Conservation (phyloP, 768 basidiomycete species). For the Leccinellum luteum region DNA sequence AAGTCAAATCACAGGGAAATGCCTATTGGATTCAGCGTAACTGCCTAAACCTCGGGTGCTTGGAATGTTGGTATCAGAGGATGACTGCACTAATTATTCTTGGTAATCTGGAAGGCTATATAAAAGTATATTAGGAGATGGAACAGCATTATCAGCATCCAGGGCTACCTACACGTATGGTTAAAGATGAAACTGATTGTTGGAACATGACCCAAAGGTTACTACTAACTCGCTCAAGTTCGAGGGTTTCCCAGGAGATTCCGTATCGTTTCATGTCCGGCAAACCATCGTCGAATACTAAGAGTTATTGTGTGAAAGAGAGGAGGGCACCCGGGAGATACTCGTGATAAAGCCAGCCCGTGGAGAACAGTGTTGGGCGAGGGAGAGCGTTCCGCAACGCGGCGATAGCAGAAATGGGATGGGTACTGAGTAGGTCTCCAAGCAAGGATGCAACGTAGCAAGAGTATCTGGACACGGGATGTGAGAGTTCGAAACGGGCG, state of each 20-base stretch:
- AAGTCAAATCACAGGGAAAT: not conserved
- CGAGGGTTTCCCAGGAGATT: not conserved
- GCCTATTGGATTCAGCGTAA: not conserved
- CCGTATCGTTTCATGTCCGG: not conserved
- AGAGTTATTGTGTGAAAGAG: not conserved
- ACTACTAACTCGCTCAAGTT: not conserved
- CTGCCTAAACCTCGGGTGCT: not conserved
- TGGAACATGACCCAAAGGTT: not conserved
- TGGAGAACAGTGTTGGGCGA: not conserved
- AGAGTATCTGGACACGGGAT: not conserved
- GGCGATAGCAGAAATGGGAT: not conserved
- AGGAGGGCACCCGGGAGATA: too few relatives aligned
- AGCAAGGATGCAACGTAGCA: not conserved
- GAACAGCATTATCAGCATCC: not conserved
- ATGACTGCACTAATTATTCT: not conserved
- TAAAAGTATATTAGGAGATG: not conserved
- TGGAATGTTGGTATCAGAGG: not conserved
- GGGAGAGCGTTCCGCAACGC: not conserved
- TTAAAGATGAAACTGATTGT: not conserved
- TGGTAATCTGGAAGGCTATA: not conserved
- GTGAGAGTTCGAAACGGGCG: not conserved
- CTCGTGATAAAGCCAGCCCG: not conserved
- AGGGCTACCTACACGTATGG: not conserved
- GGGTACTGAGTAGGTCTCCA: not conserved
- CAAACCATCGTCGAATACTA: not conserved